Evolutionary conservation across 768 basidiomycete species (phyloP).

Genomic region (Baorangia bicolor): DNA sequence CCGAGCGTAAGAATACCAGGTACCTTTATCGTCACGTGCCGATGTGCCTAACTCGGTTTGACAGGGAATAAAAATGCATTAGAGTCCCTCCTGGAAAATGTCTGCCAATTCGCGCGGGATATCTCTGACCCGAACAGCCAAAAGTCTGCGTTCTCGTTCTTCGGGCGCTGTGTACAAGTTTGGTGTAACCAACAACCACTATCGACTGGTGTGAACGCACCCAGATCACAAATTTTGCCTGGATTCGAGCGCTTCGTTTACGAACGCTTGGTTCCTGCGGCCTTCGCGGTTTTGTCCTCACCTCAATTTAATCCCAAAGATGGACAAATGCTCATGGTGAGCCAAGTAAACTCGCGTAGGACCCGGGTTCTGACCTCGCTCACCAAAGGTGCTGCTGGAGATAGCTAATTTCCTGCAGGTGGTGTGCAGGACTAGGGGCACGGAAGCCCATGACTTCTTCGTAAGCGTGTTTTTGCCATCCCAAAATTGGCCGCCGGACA

Average conservation of each 20-base stretch:
- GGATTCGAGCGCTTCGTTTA: constrained; percentile 95
- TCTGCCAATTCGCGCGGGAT: constrained; percentile 73
- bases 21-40: constrained; percentile 23
- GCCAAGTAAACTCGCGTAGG: constrained; percentile 26
- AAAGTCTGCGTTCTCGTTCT: constrained; percentile 77
- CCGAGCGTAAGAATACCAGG: constrained; percentile 66
- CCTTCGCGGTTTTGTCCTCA: constrained; percentile 77
- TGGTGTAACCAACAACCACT: constrained; percentile 61
- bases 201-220: constrained; percentile 34
- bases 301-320: constrained; percentile 87
- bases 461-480: constrained; percentile 79
- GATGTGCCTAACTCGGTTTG: background rate
- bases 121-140: constrained; percentile 73
- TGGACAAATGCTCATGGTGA: constrained; percentile 79
- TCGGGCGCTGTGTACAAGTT: constrained; percentile 60
- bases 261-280: constrained; percentile 75
- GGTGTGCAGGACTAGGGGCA: constrained; percentile 71
- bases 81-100: constrained; percentile 71
- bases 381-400: constrained; percentile 77
- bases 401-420: constrained; percentile 83
- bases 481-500: constrained; percentile 81
- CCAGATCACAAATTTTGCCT: constrained; percentile 49
- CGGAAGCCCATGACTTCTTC: constrained; percentile 83
- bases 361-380: background rate
- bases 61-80: constrained; percentile 64